phyloP scores from a whole-genome alignment of 208 protist species.

The Trypanosoma scelopori region DNA sequence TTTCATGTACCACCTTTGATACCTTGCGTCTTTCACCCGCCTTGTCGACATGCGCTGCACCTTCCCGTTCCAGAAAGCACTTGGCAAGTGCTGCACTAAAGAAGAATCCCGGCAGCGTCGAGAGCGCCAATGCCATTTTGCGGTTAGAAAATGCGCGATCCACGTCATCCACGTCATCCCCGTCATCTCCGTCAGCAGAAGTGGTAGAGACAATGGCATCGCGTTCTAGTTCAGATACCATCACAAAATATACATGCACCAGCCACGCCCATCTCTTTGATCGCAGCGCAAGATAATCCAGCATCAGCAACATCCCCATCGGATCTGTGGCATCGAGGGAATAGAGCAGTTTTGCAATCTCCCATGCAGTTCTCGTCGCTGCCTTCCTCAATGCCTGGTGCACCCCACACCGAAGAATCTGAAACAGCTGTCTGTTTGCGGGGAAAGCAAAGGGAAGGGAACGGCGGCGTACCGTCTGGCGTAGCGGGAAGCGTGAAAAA shows the following conservation, averaged over 20 bases:
- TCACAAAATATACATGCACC: slow-evolving; percentile 48
- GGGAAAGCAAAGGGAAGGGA: slow-evolving; percentile 36
- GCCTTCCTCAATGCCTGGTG: slow-evolving; percentile 70
- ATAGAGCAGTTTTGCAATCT: slow-evolving; percentile 61
- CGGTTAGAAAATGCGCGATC: slow-evolving; percentile 19
- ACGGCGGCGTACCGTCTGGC: slow-evolving; percentile 55
- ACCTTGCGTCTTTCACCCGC: slow-evolving; percentile 18
- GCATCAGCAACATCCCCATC: slow-evolving; percentile 51
- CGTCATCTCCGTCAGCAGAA: no score
- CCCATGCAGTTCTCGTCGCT: slow-evolving; percentile 71
- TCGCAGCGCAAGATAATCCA: slow-evolving; percentile 82
- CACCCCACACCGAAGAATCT: slow-evolving; percentile 55
- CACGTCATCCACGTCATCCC: background rate
- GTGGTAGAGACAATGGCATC: background rate
- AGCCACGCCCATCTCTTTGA: slow-evolving; percentile 82
- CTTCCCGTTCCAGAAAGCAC: slow-evolving; percentile 69
- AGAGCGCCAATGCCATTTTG: slow-evolving; percentile 29
- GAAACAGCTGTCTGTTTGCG: slow-evolving; percentile 56
- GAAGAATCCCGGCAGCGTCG: slow-evolving; percentile 63
- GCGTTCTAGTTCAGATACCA: slow-evolving; percentile 12
- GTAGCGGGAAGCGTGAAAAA: slow-evolving; percentile 56
- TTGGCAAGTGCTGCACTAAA: slow-evolving; percentile 80
- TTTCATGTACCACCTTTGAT: slow-evolving; percentile 57
- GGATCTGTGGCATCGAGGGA: slow-evolving; percentile 78
- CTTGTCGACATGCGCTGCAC: background rate